phyloP scores from a whole-genome alignment of 306 rosid species.

The Begonia loranthoides region DNA sequence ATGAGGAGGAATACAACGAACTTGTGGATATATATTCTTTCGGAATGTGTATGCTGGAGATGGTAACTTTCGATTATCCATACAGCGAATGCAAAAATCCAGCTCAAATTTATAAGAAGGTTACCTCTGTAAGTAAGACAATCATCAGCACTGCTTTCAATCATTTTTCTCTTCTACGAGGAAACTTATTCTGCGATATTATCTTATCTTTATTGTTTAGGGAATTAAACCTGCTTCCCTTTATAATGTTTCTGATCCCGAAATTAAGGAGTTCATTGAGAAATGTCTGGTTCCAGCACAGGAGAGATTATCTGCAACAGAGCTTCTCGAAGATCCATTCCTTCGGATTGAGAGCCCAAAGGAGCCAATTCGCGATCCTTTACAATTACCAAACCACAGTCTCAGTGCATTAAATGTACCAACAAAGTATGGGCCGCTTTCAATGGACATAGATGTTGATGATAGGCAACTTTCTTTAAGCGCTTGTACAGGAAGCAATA shows the following conservation, averaged over 20 bases:
- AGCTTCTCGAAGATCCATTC: conserved; percentile 76
- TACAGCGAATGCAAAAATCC: conserved; percentile 82
- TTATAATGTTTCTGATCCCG: conserved; percentile 49
- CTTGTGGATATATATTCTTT: conserved; percentile 82
- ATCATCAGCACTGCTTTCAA: conserved; percentile 5
- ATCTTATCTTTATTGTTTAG: conserved; percentile 22
- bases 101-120: conserved; percentile 89
- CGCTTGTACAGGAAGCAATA: conserved; percentile 31
- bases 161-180: conserved; percentile 1
- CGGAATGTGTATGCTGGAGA: conserved; percentile 92
- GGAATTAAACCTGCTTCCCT: conserved; percentile 90
- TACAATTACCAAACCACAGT: conserved; percentile 21
- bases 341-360: conserved; percentile 53
- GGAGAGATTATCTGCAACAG: conserved; percentile 68
- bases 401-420: conserved; percentile 15
- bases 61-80: conserved; percentile 92
- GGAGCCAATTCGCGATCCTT: conserved; percentile 31
- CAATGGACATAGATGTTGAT: conserved; percentile 70
- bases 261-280: conserved; percentile 54
- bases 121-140: conserved; percentile 51
- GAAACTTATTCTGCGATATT: no score
- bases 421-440: conserved; percentile 37
- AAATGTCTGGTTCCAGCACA: conserved; percentile 73
- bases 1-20: conserved; percentile 87
- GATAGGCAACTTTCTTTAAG: conserved; percentile 30